phyloP scores from a whole-genome alignment of 805 yeast genomes.

The Yarrowia hollandica region DNA sequence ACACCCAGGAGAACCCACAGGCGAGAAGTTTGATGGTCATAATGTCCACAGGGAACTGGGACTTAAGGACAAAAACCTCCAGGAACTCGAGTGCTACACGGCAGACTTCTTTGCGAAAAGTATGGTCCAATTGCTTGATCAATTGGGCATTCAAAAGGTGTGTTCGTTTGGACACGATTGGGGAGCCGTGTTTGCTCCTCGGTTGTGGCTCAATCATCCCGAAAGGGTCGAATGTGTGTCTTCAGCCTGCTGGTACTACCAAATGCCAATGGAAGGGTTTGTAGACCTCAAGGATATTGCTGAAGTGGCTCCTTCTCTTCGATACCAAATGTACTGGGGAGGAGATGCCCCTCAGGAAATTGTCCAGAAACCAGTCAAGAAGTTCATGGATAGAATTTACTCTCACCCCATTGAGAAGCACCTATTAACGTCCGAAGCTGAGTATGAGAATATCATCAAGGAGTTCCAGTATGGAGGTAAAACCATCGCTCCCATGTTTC shows the following conservation, averaged over 20 bases:
- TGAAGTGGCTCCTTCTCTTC: conserved; percentile 1
- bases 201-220: conserved; percentile 9
- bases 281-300: conserved; percentile 3
- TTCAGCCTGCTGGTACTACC: conserved; percentile 25
- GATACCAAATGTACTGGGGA: conserved; percentile 18
- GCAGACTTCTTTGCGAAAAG: conserved; percentile 9
- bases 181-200: conserved; percentile 21
- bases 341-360: conserved; percentile 15
- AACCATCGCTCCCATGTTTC: conserved; percentile 2
- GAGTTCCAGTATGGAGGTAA: conserved; percentile 1
- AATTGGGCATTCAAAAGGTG: conserved; percentile 8
- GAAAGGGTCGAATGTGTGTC: conserved; percentile 18
- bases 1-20: background rate
- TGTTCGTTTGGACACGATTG: conserved; percentile 19
- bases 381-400: background rate
- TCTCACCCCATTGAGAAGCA: background rate
- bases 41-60: conserved; percentile 21
- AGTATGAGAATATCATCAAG: background rate
- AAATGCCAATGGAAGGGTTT: conserved; percentile 8
- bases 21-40: background rate
- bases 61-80: background rate
- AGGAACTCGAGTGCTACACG: conserved; percentile 14
- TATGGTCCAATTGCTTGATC: conserved; percentile 7
- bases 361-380: background rate
- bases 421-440: background rate